Evolutionary conservation across 2,329 filamentous ascomycete species (phyloP), one percentile per base, ranked within the genome.

Genomic region (Phyllosticta citrichinensis): DNA sequence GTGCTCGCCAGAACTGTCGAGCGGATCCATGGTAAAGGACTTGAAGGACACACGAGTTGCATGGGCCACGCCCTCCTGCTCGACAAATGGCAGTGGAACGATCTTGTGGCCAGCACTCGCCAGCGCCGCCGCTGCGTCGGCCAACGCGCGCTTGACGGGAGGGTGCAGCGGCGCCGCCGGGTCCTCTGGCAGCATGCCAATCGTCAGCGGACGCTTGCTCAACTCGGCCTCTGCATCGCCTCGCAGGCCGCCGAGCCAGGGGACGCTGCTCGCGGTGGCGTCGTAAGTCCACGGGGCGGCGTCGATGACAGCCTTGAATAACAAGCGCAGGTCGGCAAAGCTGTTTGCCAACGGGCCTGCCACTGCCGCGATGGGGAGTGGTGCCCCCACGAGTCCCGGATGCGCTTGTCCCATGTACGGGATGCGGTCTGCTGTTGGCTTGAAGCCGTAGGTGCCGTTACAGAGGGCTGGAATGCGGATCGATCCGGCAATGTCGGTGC

Each of bases 281-380:
- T 83, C 81, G 27, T 61, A 57, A 11, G 20, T 11, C 84, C 84
- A 87, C 0, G 85, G 84, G 62, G 79, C 66, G 1, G 75, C 68
- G 58, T 74, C 75, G 2, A 86, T 72, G 9, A 87, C 73, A 0
- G 76, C 71, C 60, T 76, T 77, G 69, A 80, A 78, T 70, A 84
- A 87, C 3, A 82, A 63, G 35, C 77, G 75, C 1, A 87, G 59
- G 5, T 80, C 82, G 53, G 76, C 75, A 5, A 83, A 68, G 57
- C 75, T 79, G 1, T 80, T 81, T 2, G 77, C 80, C 20, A 86
- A 64, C 0, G 83, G 83, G 0, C 83, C 83, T 4, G 55, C 55
- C n/a, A 22, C 52, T 11, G 53, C 52, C 5, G 82, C 72, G 0
- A 80, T 76, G 0, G 75, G 70, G 17, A 2, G 6, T 12, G 81